Conservation (phyloP, 2,329 filamentous ascomycete species). For the Purpureocillium takamizusanense region DNA sequence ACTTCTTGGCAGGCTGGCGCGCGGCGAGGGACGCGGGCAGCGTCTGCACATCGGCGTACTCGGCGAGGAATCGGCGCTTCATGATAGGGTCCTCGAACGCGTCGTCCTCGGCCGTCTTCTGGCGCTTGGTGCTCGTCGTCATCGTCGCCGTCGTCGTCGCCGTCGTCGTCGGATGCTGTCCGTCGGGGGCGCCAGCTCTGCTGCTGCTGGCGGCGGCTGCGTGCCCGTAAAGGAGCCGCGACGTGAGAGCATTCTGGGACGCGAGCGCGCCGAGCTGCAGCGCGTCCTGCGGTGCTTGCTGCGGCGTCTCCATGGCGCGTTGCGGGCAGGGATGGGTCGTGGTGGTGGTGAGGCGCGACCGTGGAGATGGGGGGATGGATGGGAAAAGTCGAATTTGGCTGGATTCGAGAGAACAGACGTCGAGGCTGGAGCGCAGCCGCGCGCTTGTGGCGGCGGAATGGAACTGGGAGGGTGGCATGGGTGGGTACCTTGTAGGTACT, state of each 20-base stretch:
- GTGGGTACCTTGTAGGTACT: too few species aligned
- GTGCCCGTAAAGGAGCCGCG: slow-evolving; percentile 22
- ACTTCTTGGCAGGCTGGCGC: slow-evolving; percentile 54
- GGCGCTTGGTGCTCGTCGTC: slow-evolving; percentile 27
- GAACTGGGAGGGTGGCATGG: too few species aligned
- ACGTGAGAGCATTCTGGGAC: slow-evolving; percentile 22
- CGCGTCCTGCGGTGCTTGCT: slow-evolving; percentile 19
- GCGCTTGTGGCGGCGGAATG: too few species aligned
- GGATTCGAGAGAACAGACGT: too few species aligned
- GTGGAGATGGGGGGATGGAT: too few species aligned
- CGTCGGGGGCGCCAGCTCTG: too few species aligned
- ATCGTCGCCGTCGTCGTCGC: too few species aligned
- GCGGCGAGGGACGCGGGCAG: slow-evolving; percentile 71
- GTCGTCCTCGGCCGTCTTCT: slow-evolving; percentile 24
- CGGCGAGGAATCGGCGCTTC: slow-evolving; percentile 49
- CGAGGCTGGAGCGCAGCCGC: too few species aligned
- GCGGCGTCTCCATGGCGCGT: slow-evolving; percentile 23
- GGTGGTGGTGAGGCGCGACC: not conserved
- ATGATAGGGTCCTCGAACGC: slow-evolving; percentile 21
- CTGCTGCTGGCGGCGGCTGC: slow-evolving; percentile 6
- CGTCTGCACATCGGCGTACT: slow-evolving; percentile 71
- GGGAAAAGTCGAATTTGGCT: too few species aligned
- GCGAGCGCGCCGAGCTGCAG: slow-evolving; percentile 24
- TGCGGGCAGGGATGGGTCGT: slow-evolving; percentile 1
- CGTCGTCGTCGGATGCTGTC: too few species aligned